Evolutionary conservation across 176 grass and related monocot genomes (phyloP), one percentile per base, ranked within the genome.

Genomic region (Chloris gayana): DNA sequence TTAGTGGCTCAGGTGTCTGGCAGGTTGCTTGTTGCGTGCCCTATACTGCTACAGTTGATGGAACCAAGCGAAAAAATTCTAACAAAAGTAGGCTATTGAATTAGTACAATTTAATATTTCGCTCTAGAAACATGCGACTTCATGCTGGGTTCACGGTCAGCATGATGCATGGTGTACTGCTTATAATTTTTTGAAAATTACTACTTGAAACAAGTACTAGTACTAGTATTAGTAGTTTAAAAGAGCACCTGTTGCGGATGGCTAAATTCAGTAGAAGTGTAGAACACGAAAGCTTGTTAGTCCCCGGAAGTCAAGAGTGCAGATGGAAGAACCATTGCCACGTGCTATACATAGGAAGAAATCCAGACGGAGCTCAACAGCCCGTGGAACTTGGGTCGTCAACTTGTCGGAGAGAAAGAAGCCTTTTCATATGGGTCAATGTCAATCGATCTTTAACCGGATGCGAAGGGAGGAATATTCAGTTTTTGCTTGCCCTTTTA

Each of bases 1-100:
- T 76, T 76, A 87, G 73, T 67, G 86, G 70, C 22, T 53, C 86
- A 74, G 39, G 53, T 79, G 74, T 83, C 13, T 1, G 67, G 26
- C 27, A 35, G 41, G 59, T 17, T 70, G 65, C 42, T 76, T 62
- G n/a, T n/a, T n/a, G 64, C 29, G 39, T 44, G 22, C 13, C 67
- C 42, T 44, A 6, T 44, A 54, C 18, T 22, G 50, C 19, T 54
- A 15, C 35, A 64, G 67, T 22, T 34, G 46, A 80, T 25, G 69
- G 58, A 34, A 56, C 77, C 17, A 41, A 63, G 6, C 63, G 12
- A 25, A 37, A 29, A 19, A 64, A 56, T 38, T 71, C 34, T 19
- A 56, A 25, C 1, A 41, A 80, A 80, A 69, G 62, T 69, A 75
- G 75, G 62, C 25, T 80, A 19, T 57, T 32, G 19, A 22, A 17